Conservation (phyloP, 176 grass and related monocot genomes). For the Aegilops tauschii region DNA sequence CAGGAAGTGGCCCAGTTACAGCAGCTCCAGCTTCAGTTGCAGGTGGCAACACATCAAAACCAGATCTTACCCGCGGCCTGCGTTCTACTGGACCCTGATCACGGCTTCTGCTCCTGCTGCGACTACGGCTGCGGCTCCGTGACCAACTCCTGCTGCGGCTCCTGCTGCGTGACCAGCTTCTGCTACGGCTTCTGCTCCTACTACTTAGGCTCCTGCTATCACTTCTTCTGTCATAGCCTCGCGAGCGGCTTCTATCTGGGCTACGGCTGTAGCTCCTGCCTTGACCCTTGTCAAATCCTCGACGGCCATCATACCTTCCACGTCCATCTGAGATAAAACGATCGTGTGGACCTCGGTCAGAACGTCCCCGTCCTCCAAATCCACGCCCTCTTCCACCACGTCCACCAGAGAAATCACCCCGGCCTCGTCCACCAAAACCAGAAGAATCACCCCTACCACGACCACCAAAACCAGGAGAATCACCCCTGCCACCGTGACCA, state of each 20-base stretch:
- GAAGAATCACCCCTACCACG: slow-evolving; percentile 52
- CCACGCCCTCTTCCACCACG: slow-evolving; percentile 64
- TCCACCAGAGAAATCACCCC: slow-evolving; percentile 65
- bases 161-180: slow-evolving; percentile 61
- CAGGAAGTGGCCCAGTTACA: not conserved
- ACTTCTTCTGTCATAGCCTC: slow-evolving; percentile 64
- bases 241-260: slow-evolving; percentile 53
- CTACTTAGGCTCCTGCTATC: slow-evolving; percentile 48
- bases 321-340: slow-evolving; percentile 66
- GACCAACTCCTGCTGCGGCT: slow-evolving; percentile 65
- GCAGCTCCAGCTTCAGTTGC: slow-evolving; percentile 29
- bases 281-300: slow-evolving; percentile 58
- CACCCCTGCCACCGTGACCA: slow-evolving; percentile 61
- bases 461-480: slow-evolving; percentile 55
- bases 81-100: slow-evolving; percentile 38
- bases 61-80: slow-evolving; percentile 51
- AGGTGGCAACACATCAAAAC: slow-evolving; percentile 62
- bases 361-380: slow-evolving; percentile 63
- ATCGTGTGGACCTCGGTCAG: slow-evolving; percentile 65
- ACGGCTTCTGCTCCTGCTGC: slow-evolving; percentile 56
- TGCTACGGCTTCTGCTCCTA: slow-evolving; percentile 58
- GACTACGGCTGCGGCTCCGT: slow-evolving; percentile 41
- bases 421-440: slow-evolving; percentile 54
- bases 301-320: slow-evolving; percentile 56
- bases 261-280: slow-evolving; percentile 77